These are phyloP conservation scores for Funneliformis geosporum DNA, from an alignment of 192 early-diverging fungal genomes.

Conservation along the genomic window DNA sequence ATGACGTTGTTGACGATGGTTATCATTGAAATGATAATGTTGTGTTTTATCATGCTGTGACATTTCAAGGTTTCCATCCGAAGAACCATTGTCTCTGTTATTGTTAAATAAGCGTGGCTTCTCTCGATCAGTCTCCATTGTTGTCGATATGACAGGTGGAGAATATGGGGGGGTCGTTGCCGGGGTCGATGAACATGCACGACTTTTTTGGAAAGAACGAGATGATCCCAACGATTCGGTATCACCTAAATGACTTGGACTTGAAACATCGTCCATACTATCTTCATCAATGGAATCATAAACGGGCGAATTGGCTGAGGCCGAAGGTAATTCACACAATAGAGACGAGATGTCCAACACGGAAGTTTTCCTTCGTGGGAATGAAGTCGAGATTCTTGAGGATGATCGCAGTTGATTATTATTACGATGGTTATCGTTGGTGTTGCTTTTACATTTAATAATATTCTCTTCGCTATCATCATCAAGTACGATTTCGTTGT, in stretches of 20 bases:
- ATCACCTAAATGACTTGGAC: conserved; percentile 15
- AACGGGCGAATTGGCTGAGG: background rate
- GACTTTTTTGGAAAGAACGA: background rate
- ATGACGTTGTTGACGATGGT: background rate
- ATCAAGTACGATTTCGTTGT: background rate
- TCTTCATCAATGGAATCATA: background rate
- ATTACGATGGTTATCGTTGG: background rate
- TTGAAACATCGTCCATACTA: conserved; percentile 15
- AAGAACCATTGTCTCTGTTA: background rate
- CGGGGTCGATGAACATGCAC: background rate
- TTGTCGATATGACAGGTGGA: background rate
- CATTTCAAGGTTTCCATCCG: background rate
- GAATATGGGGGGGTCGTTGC: conserved; percentile 13
- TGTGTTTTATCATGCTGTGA: background rate
- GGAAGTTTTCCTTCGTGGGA: conserved; percentile 27
- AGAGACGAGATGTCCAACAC: conserved; percentile 5
- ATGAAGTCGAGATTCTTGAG: background rate
- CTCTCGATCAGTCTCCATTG: background rate
- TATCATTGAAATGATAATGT: background rate
- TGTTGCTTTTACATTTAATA: background rate
- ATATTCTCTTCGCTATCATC: background rate
- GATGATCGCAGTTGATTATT: background rate
- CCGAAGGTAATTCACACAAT: conserved; percentile 7
- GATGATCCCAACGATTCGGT: conserved; percentile 12
- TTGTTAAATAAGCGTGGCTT: background rate